Evolutionary conservation across 1,284 basidiomycete species (phyloP).

Genomic region (Leccinum griseonigrum): DNA sequence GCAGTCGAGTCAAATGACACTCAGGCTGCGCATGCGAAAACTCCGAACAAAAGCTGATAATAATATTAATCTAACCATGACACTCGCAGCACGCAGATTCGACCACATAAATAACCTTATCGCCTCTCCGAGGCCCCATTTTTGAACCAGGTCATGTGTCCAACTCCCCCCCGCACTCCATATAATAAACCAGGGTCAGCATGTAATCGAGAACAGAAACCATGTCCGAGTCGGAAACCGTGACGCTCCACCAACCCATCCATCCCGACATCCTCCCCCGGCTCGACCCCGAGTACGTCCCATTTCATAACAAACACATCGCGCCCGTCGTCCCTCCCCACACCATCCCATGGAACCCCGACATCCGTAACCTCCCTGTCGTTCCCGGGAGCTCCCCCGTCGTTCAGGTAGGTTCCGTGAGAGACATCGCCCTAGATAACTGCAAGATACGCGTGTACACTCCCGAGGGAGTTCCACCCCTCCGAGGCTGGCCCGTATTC

Average conservation of each 20-base stretch:
- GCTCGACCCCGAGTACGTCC: slow-evolving; percentile 62
- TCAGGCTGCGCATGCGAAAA: neutral
- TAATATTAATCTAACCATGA: neutral
- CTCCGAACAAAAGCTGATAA: neutral
- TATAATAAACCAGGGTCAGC: neutral
- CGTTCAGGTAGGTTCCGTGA: slow-evolving; percentile 49
- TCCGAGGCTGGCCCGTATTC: slow-evolving; percentile 16
- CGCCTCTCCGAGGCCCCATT: neutral
- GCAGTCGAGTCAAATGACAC: neutral
- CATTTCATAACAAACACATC: slow-evolving; percentile 55
- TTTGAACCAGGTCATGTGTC: slow-evolving; percentile 17
- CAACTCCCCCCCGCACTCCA: slow-evolving; percentile 24
- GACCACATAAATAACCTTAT: neutral
- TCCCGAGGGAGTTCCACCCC: slow-evolving; percentile 43
- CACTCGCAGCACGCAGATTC: neutral
- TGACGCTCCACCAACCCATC: slow-evolving; percentile 41
- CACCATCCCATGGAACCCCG: slow-evolving; percentile 57
- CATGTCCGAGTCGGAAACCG: slow-evolving; percentile 26
- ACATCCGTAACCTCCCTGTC: slow-evolving; percentile 50
- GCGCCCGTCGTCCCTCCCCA: slow-evolving; percentile 47
- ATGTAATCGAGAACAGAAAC: neutral
- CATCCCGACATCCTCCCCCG: slow-evolving; percentile 54
- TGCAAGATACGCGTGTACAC: slow-evolving; percentile 56
- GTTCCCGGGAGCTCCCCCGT: slow-evolving; percentile 57
- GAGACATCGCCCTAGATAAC: slow-evolving; percentile 47